Percentiles rank a stretch among this genome's conserved stretches.
These are phyloP conservation scores for Synchytrium microbalum DNA, from an alignment of 371 early-diverging fungal species.

Conservation along the genomic window DNA sequence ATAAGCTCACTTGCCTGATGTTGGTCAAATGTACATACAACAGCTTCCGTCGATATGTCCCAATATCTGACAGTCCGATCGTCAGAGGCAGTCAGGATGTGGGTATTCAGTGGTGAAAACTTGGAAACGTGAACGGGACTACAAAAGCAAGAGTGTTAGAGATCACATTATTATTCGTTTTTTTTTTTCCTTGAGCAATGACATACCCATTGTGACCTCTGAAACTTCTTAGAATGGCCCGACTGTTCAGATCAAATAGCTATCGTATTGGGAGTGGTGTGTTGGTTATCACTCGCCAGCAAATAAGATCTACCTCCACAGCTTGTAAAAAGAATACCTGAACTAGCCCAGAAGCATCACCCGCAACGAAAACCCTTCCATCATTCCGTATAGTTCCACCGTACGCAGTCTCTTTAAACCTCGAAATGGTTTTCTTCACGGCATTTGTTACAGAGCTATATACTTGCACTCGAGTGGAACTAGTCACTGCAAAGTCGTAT, in stretches of 20 bases:
- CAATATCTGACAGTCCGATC: slow-evolving; percentile 85
- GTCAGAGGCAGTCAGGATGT: slow-evolving; percentile 81
- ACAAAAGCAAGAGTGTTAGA: slow-evolving; percentile 2
- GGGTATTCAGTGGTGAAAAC: slow-evolving; percentile 69
- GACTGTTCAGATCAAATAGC: slow-evolving; percentile 48
- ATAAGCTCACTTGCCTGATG: slow-evolving; percentile 46
- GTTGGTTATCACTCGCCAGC: too few relatives aligned
- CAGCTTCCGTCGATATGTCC: slow-evolving; percentile 83
- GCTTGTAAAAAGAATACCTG: slow-evolving; percentile 41
- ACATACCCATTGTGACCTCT: slow-evolving; percentile 71
- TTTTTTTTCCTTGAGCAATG: too few relatives aligned
- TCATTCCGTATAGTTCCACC: slow-evolving; percentile 74
- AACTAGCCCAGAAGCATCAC: slow-evolving; percentile 82
- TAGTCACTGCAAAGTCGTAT: slow-evolving; percentile 81
- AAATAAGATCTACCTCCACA: background rate
- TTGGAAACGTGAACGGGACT: slow-evolving; percentile 75
- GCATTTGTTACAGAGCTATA: slow-evolving; percentile 70
- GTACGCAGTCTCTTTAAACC: slow-evolving; percentile 83
- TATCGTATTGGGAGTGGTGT: too few relatives aligned
- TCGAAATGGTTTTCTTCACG: slow-evolving; percentile 76
- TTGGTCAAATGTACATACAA: slow-evolving; percentile 61
- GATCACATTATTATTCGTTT: too few relatives aligned
- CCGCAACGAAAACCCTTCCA: slow-evolving; percentile 85
- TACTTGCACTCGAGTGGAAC: slow-evolving; percentile 84
- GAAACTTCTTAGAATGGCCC: slow-evolving; percentile 82